phyloP scores from a whole-genome alignment of 345 rosid species.

The Durio zibethinus region DNA sequence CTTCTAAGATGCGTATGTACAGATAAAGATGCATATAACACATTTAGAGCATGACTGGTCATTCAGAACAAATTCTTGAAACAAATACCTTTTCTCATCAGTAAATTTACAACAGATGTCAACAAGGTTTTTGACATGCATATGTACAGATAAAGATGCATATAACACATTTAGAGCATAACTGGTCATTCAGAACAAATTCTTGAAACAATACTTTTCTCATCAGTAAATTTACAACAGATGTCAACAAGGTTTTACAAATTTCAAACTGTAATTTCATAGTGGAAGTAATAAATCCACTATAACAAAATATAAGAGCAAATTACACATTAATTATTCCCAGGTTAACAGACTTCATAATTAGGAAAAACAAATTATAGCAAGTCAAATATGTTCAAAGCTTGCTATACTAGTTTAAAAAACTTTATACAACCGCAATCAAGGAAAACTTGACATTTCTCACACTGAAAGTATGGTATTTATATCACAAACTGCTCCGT shows the following conservation, averaged over 20 bases:
- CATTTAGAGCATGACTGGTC: background rate
- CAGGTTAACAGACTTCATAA: background rate
- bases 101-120: background rate
- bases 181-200: background rate
- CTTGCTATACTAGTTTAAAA: background rate
- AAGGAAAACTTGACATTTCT: background rate
- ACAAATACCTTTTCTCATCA: background rate
- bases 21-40: background rate
- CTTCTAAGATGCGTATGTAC: background rate
- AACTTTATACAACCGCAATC: background rate
- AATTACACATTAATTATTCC: background rate
- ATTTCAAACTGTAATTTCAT: background rate
- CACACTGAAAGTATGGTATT: background rate
- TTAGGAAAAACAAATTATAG: background rate
- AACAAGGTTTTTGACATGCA: too few species aligned
- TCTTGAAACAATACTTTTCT: background rate
- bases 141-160: background rate
- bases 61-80: background rate
- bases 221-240: background rate
- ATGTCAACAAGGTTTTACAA: background rate
- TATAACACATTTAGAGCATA: background rate
- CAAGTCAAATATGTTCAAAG: background rate
- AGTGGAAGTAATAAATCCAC: background rate
- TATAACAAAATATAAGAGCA: background rate
- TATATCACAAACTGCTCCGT: background rate